phyloP scores from a whole-genome alignment of 2,329 filamentous ascomycete species.

The Cladorrhinum sp. region DNA sequence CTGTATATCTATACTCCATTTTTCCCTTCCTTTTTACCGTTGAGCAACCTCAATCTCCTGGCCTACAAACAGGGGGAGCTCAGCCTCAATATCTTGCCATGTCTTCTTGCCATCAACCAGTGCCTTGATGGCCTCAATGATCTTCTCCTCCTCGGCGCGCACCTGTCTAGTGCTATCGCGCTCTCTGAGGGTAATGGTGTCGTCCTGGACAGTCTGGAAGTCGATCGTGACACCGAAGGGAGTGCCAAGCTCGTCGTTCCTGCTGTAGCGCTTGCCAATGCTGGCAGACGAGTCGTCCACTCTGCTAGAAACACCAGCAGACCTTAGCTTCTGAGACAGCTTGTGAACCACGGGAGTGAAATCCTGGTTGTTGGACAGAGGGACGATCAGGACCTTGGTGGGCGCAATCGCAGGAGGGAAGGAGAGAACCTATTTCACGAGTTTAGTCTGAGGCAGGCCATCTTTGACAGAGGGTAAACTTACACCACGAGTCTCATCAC shows the following conservation, averaged over 20 bases:
- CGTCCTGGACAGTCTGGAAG: constrained; percentile 90
- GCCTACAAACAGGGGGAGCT: constrained; percentile 80
- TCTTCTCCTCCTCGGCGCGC: constrained; percentile 74
- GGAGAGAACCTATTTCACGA: constrained; percentile 48
- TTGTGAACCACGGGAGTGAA: constrained; percentile 75
- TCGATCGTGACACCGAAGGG: constrained; percentile 92
- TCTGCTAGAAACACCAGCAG: constrained; percentile 74
- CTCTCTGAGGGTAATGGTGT: constrained; percentile 82
- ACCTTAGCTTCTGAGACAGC: constrained; percentile 73
- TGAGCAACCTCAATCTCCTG: constrained; percentile 51
- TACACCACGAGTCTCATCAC: constrained; percentile 82
- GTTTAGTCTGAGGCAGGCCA: constrained; percentile 33
- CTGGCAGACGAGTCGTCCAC: constrained; percentile 87
- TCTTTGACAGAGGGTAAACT: constrained; percentile 43
- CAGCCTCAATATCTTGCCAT: constrained; percentile 67
- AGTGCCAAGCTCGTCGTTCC: constrained; percentile 94
- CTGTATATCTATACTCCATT: not conserved
- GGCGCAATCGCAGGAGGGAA: constrained; percentile 71
- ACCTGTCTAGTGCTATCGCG: constrained; percentile 90
- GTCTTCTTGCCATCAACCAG: constrained; percentile 50
- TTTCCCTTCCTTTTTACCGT: constrained; percentile 10
- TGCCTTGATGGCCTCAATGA: constrained; percentile 67
- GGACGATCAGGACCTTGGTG: constrained; percentile 90
- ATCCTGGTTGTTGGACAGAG: constrained; percentile 74
- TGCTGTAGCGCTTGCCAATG: constrained; percentile 91